Evolutionary conservation across 192 early-diverging fungal genomes (phyloP), one percentile per base, ranked within the genome.

Genomic region (Gaertneriomyces semiglobifer): DNA sequence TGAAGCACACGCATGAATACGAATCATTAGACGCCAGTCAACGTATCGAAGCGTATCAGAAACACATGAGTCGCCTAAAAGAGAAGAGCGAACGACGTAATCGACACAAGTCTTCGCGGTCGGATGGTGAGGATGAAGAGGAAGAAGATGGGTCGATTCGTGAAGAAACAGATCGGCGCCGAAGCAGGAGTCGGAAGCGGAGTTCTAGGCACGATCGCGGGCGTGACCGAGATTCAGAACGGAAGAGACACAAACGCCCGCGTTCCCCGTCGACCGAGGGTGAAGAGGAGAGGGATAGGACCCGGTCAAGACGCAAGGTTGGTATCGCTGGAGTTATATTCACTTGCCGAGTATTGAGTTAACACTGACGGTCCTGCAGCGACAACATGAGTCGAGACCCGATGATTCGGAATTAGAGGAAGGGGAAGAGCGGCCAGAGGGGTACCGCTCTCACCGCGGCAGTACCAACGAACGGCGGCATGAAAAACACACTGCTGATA

Each of bases 41-140:
- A 57, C 75, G 88, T 12, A 77, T 84, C 42, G 84, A 86, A 72
- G 83, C 87, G 7, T 97, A 94, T 75, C 85, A 91, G 42, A 84
- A 84, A 66, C 86, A 82, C 16, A 72, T 92, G 18, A 79, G 79
- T 52, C 70, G 89, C 8, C 63, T 87, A 11, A 85, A 81, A 68
- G 71, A 66, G 11, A 73, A 70, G 50, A 68, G 44, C 38, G 64
- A 70, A 6, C 50, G 79, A 76, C 75, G 84, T 61, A 74, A 81
- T 45, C 53, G 63, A 53, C 63, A 63, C 40, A 39, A 66, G 45
- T 53, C 63, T 5, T 40, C 63, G 5, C 74, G 76, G 54, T 75
- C 82, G 8, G 78, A 80, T 8, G 75, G 70, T 4, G 77, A 85
- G 44, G 84, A 84, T 52, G 89, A 89, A 9, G 84, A 88, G 10